A percentile compares a stretch with the other conserved stretches of the same genome.
phyloP scores from a whole-genome alignment of 176 grass and related monocot genomes.

The Cenchrus purpureus region DNA sequence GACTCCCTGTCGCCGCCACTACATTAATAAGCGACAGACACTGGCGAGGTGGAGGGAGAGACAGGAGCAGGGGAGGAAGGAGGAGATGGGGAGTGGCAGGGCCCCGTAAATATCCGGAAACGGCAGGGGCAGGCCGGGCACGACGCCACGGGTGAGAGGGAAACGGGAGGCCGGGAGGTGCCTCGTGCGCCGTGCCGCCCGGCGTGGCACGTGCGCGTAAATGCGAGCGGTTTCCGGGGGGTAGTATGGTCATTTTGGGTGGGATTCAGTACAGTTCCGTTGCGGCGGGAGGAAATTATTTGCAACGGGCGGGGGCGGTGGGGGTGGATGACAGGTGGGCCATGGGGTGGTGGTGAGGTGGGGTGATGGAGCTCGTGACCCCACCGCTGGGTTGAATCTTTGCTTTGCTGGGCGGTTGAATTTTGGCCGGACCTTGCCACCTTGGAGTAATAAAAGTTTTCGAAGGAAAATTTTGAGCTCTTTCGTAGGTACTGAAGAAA shows the following conservation, averaged over 20 bases:
- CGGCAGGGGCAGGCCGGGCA: background rate
- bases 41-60: background rate
- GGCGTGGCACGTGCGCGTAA: background rate
- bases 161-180: background rate
- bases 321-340: slow-evolving; percentile 28
- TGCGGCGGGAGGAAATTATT: background rate
- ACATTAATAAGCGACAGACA: slow-evolving; percentile 23
- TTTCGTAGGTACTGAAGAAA: background rate
- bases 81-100: slow-evolving; percentile 31
- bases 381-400: slow-evolving; percentile 17
- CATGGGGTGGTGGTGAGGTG: background rate
- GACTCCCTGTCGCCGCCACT: slow-evolving; percentile 12
- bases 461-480: too few relatives aligned
- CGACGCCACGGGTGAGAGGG: background rate
- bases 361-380: slow-evolving; percentile 36
- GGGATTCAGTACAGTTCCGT: background rate
- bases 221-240: accelerated
- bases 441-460: background rate
- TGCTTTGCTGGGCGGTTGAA: background rate
- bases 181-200: slow-evolving; percentile 38
- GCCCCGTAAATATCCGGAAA: background rate
- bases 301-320: slow-evolving; percentile 18
- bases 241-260: accelerated
- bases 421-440: background rate
- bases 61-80: background rate